Evolutionary conservation across 176 grass and related monocot species (phyloP).

Genomic region (Phyllostachys edulis): DNA sequence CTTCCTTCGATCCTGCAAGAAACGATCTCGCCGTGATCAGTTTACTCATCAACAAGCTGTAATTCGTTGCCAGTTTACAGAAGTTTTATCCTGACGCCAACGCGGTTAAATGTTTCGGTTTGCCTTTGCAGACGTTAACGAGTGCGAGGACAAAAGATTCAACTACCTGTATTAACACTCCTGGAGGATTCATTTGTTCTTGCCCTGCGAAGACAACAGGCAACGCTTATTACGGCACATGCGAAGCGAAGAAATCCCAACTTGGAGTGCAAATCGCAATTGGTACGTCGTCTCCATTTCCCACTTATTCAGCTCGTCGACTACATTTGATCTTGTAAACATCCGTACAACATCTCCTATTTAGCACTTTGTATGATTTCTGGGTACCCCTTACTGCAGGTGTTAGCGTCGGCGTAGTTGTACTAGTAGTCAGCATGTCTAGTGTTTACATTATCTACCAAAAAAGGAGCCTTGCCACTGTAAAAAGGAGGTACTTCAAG

Average conservation of each 20-base stretch:
- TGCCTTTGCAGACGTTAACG: slow-evolving; percentile 53
- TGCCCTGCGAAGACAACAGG: slow-evolving; percentile 48
- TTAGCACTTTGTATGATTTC: too few species aligned
- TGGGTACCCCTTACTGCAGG: slow-evolving; percentile 20
- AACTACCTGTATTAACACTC: slow-evolving; percentile 47
- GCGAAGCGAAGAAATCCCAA: slow-evolving; percentile 21
- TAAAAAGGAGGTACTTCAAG: slow-evolving; percentile 55
- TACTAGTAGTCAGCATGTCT: slow-evolving; percentile 25
- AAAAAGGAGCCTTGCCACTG: slow-evolving; percentile 41
- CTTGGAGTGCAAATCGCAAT: slow-evolving; percentile 49
- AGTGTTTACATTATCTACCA: slow-evolving; percentile 43
- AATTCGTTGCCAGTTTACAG: neutral
- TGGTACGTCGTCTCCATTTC: slow-evolving; percentile 27
- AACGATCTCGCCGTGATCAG: neutral
- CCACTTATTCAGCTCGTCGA: neutral
- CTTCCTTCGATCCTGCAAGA: neutral
- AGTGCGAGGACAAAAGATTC: slow-evolving; percentile 36
- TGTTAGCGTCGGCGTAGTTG: slow-evolving; percentile 26
- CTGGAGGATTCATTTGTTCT: slow-evolving; percentile 43
- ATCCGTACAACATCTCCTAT: neutral
- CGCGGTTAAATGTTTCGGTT: neutral
- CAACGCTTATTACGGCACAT: slow-evolving; percentile 40
- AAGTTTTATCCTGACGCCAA: neutral
- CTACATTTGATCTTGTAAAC: neutral
- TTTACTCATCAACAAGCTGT: neutral